Conservation (phyloP, 169 alveolate species). For the Eimeria acervulina region DNA sequence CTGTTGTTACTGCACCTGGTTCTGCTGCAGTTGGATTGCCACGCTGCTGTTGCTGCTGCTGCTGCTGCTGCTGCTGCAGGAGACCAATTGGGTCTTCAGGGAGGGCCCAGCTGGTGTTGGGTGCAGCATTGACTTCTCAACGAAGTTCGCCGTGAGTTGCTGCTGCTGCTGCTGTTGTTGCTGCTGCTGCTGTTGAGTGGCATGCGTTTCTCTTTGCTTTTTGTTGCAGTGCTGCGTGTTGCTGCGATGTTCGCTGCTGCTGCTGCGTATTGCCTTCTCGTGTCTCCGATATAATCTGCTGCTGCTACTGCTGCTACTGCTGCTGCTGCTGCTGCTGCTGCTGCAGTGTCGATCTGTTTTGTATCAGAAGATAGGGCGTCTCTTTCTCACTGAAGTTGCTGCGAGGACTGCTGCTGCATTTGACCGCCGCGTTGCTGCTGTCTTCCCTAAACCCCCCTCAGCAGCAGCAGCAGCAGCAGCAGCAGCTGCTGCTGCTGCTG, state of each 20-base stretch:
- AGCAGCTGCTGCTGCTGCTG: too few relatives aligned
- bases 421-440: neutral
- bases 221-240: neutral
- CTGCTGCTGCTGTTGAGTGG: neutral
- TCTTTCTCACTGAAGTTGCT: neutral
- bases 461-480: constrained; percentile 7
- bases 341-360: constrained; percentile 8
- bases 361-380: neutral
- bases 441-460: neutral
- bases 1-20: too few relatives aligned
- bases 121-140: neutral
- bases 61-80: too few relatives aligned
- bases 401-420: neutral
- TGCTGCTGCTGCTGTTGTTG: neutral
- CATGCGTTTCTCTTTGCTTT: neutral
- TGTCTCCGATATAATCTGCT: neutral
- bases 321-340: neutral
- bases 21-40: too few relatives aligned
- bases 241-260: neutral
- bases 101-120: neutral
- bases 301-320: neutral
- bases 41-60: too few relatives aligned
- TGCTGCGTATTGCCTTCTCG: neutral
- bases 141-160: neutral
- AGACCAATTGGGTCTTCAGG: neutral